A percentile compares a stretch with the other conserved stretches of the same genome.
Conservation (phyloP, 805 yeast species). For the Myxozyma udenii region DNA sequence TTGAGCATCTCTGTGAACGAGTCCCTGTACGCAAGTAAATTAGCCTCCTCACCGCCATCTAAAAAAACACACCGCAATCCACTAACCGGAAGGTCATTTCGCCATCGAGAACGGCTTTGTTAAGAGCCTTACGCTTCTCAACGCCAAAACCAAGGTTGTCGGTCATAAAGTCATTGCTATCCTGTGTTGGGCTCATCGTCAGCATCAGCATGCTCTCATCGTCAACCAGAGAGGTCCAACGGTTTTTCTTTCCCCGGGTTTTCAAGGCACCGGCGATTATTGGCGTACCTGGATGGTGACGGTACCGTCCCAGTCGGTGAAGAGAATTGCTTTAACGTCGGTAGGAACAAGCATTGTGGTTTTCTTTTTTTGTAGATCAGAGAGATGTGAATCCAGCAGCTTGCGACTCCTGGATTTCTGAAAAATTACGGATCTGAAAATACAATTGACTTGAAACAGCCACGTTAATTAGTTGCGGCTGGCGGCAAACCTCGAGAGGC, state of each 20-base stretch:
- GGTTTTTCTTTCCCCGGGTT: too few species aligned
- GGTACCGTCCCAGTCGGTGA: conserved; percentile 98
- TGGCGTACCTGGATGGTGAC: conserved; percentile 67
- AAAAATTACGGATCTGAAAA: too few species aligned
- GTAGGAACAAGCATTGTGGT: conserved; percentile 20
- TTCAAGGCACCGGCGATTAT: too few species aligned
- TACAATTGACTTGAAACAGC: too few species aligned
- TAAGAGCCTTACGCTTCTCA: conserved; percentile 60
- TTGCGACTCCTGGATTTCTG: background rate
- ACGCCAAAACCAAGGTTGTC: conserved; percentile 86
- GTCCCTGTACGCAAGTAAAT: conserved; percentile 49
- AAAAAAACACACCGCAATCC: background rate
- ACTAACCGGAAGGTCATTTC: conserved; percentile 49
- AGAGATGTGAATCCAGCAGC: background rate
- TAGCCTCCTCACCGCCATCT: background rate
- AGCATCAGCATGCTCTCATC: too few species aligned
- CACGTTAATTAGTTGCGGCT: too few species aligned
- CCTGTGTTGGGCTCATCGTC: conserved; percentile 39
- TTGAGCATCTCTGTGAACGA: conserved; percentile 83
- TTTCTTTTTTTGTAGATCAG: background rate
- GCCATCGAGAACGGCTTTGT: conserved; percentile 69
- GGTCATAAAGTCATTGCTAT: conserved; percentile 87
- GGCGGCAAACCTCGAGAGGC: too few species aligned
- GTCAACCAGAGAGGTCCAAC: too few species aligned
- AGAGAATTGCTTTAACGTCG: conserved; percentile 66